phyloP scores from a whole-genome alignment of 2,329 filamentous ascomycete genomes.

The Talaromyces rugulosus region DNA sequence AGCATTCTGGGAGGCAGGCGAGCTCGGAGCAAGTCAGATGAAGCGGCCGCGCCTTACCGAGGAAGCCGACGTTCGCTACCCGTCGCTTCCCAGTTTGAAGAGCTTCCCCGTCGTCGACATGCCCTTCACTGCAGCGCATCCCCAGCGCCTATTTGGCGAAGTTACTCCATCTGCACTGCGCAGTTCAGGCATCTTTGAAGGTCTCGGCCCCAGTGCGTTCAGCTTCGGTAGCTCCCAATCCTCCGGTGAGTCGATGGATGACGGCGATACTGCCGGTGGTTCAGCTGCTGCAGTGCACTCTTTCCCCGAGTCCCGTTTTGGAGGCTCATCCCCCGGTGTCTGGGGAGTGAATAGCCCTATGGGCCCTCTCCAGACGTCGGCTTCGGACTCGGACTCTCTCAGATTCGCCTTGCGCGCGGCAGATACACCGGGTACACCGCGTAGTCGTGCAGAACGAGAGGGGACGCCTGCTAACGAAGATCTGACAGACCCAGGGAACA shows the following conservation, averaged over 20 bases:
- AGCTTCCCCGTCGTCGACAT: conserved; percentile 26
- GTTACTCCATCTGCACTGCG: conserved; percentile 53
- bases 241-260: conserved; percentile 39
- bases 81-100: conserved; percentile 38
- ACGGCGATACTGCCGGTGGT: conserved; percentile 18
- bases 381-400: conserved; percentile 32
- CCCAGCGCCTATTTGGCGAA: conserved; percentile 56
- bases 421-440: conserved; percentile 29
- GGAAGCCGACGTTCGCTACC: conserved; percentile 34
- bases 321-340: conserved; percentile 42
- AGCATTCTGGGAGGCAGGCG: conserved; percentile 26
- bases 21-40: conserved; percentile 22
- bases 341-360: conserved; percentile 46
- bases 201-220: conserved; percentile 23
- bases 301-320: conserved; percentile 30
- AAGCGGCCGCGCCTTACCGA: conserved; percentile 31
- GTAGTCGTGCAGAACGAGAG: conserved; percentile 23
- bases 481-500: conserved; percentile 14
- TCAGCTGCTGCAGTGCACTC: conserved; percentile 30
- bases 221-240: conserved; percentile 37
- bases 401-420: conserved; percentile 26
- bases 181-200: conserved; percentile 48
- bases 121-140: conserved; percentile 19
- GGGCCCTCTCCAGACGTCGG: conserved; percentile 45
- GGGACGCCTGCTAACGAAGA: conserved; percentile 20